Evolutionary conservation across 805 yeast species (phyloP), one percentile per base, ranked within the genome.

Genomic region (Blastobotrys terrestris): DNA sequence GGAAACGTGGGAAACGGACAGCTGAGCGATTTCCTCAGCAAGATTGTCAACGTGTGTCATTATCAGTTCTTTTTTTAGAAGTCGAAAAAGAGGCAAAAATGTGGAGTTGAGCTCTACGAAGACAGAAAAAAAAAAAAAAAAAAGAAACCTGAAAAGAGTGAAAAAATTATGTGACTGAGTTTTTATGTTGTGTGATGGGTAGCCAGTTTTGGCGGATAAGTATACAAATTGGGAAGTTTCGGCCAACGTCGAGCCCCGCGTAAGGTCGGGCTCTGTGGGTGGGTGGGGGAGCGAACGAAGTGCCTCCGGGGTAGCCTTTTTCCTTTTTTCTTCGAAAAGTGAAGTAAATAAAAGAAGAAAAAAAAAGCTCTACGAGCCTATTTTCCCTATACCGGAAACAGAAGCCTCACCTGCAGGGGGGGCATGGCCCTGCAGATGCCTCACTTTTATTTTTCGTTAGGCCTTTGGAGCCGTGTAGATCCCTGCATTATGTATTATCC

Each of bases 1-100:
- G 14, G 51, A 44, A 31, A 49, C 59, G 51, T 60, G 63, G 14
- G 56, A 48, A 16, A 60, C 44, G 13, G 52, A 26, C 18, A 49
- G 48, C 47, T 49, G 43, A 4, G 52, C 16, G 19, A 49, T 16
- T 31, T 49, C 47, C 8, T 16, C 48, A 7, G 42, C 52, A n/a
- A 49, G 43, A 18, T 26, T 46, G 46, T 22, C 31, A 20, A 41
- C 20, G 16, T 16, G 26, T 11, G 45, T 15, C 20, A 18, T 43
- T 18, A 15, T 18, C 44, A 11, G 7, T 40, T 31, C 19, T 15
- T 44, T n/a, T 22, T 44, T 5, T 19, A 19, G 11, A 13, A 16
- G 8, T 16, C 44, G 13, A 15, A 40, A 5, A 7, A 16, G 13
- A 15, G 41, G n/a, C 11, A 15, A 43, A 43, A 43, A 43, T 15